Conservation (phyloP, 2,329 filamentous ascomycete species). For the Talaromyces islandicus region DNA sequence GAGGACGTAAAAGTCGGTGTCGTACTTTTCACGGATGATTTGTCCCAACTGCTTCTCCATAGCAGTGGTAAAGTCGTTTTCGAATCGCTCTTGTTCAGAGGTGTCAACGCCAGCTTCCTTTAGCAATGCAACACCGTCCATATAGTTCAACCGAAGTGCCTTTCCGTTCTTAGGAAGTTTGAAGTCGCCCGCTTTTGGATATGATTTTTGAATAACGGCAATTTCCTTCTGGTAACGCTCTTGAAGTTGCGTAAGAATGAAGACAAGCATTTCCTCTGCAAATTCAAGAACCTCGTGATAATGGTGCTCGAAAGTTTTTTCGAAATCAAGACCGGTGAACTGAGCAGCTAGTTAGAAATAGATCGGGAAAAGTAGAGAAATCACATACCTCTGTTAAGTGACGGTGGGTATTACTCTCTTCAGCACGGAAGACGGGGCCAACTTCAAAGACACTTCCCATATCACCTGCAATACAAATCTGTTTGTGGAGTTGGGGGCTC, state of each 20-base stretch:
- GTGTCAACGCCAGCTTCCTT: slow-evolving; percentile 47
- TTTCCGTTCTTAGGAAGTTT: slow-evolving; percentile 44
- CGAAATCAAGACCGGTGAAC: slow-evolving; percentile 49
- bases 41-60: slow-evolving; percentile 68
- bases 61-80: slow-evolving; percentile 43
- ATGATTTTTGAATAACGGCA: slow-evolving; percentile 42
- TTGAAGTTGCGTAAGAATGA: slow-evolving; percentile 43
- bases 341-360: slow-evolving; percentile 19
- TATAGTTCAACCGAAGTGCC: slow-evolving; percentile 44
- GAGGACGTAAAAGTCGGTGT: slow-evolving; percentile 92
- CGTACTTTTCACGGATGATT: slow-evolving; percentile 79
- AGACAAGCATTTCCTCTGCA: slow-evolving; percentile 44
- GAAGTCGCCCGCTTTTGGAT: slow-evolving; percentile 47
- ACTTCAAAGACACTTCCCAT: slow-evolving; percentile 61
- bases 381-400: slow-evolving; percentile 55
- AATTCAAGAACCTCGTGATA: slow-evolving; percentile 48
- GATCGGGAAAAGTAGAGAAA: background rate
- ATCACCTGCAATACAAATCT: slow-evolving; percentile 61
- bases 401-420: slow-evolving; percentile 62
- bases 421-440: slow-evolving; percentile 61
- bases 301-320: slow-evolving; percentile 45
- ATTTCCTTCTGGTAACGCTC: slow-evolving; percentile 40
- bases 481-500: slow-evolving; percentile 62
- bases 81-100: slow-evolving; percentile 43
- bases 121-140: slow-evolving; percentile 43